Percentiles rank a stretch among this genome's conserved stretches.
Evolutionary conservation across 2,329 filamentous ascomycete species (phyloP).

Genomic region (Aspergillus quadricinctus): DNA sequence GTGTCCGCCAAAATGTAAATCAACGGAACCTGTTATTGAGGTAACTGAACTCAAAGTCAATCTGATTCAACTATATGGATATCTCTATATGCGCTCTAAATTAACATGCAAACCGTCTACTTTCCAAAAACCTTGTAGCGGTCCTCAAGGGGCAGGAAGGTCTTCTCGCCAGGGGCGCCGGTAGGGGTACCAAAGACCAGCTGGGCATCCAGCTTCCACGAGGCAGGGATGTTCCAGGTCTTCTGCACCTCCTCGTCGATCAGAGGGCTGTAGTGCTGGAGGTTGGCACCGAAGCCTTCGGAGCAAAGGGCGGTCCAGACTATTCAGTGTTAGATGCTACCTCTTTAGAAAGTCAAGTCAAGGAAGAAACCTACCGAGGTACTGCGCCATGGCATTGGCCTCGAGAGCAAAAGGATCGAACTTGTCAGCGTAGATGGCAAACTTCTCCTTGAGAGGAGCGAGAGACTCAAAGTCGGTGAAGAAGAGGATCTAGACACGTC

Average conservation of each 20-base stretch:
- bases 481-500: constrained; percentile 60
- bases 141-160: constrained; percentile 25
- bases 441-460: constrained; percentile 56
- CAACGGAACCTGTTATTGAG: no score
- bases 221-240: constrained; percentile 64
- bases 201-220: constrained; percentile 76
- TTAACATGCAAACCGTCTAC: constrained; percentile 11
- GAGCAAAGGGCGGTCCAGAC: constrained; percentile 76
- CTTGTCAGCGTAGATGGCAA: constrained; percentile 70
- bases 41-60: background rate
- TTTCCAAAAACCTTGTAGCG: constrained; percentile 35
- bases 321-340: constrained; percentile 4
- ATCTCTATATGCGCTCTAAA: background rate
- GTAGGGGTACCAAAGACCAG: constrained; percentile 66
- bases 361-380: constrained; percentile 43
- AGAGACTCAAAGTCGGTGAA: constrained; percentile 70
- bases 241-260: constrained; percentile 67
- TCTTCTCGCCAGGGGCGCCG: constrained; percentile 22
- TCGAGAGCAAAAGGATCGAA: constrained; percentile 75
- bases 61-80: background rate
- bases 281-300: constrained; percentile 79
- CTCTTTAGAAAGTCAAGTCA: background rate
- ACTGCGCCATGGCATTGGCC: constrained; percentile 75
- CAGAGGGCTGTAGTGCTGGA: constrained; percentile 89
- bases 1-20: background rate